phyloP scores from a whole-genome alignment of 306 rosid species.

The Fragaria iinumae region DNA sequence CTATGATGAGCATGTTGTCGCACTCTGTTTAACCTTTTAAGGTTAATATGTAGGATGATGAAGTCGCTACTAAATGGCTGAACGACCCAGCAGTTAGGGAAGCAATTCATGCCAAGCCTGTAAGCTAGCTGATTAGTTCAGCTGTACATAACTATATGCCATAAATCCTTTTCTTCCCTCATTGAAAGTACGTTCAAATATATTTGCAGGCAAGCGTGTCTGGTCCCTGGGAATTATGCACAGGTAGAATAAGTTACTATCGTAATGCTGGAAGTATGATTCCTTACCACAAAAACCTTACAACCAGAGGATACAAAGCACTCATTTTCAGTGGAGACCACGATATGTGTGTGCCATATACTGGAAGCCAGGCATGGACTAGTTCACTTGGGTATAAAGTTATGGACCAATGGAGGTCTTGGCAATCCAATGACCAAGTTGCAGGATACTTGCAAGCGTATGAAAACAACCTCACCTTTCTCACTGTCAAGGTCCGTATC shows the following conservation, averaged over 20 bases:
- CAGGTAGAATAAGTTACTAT: conserved; percentile 24
- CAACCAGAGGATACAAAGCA: conserved; percentile 50
- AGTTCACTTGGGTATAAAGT: conserved; percentile 55
- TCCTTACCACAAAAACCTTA: conserved; percentile 64
- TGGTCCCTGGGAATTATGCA: conserved; percentile 64
- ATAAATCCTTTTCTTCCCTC: background rate
- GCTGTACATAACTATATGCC: background rate
- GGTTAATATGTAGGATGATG: conserved; percentile 42
- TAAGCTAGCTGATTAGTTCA: conserved; percentile 15
- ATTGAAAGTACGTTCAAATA: background rate
- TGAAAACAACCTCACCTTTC: conserved; percentile 38
- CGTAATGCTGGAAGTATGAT: conserved; percentile 72
- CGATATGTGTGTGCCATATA: conserved; percentile 84
- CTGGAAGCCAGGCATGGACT: conserved; percentile 80
- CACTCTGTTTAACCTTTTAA: background rate
- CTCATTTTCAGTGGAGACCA: conserved; percentile 78
- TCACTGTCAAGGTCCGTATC: conserved; percentile 45
- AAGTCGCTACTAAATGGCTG: conserved; percentile 63
- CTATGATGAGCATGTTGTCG: background rate
- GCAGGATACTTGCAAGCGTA: conserved; percentile 57
- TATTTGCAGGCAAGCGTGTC: conserved; percentile 44
- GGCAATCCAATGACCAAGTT: conserved; percentile 54
- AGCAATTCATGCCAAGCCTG: conserved; percentile 63
- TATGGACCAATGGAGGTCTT: conserved; percentile 58
- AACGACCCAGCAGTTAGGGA: conserved; percentile 53